Evolutionary conservation across 768 basidiomycete genomes (phyloP).

Genomic region (Albatrellus ellisii): DNA sequence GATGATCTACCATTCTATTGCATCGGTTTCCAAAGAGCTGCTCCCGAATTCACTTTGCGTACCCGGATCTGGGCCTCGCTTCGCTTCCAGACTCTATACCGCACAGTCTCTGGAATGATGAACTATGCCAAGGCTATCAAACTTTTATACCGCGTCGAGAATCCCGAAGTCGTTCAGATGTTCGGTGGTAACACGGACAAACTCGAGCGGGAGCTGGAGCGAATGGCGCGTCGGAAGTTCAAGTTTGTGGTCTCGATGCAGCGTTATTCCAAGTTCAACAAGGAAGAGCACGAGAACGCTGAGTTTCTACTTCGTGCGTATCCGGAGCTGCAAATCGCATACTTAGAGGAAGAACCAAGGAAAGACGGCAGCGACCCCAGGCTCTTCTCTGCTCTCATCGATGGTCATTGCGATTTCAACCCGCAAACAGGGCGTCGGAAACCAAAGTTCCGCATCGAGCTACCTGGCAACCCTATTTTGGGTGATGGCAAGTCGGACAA

Average conservation of each 20-base stretch:
- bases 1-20: constrained; percentile 97
- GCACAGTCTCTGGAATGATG: constrained; percentile 99
- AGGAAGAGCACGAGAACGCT: constrained; percentile 98
- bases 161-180: constrained; percentile 95
- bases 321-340: constrained; percentile 97
- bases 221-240: constrained; percentile 97
- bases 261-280: constrained; percentile 98
- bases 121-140: constrained; percentile 99
- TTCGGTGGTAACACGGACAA: constrained; percentile 97
- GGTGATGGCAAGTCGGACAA: constrained; percentile 99
- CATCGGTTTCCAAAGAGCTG: constrained; percentile 97
- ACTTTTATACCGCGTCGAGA: constrained; percentile 96
- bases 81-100: constrained; percentile 95
- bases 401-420: constrained; percentile 94
- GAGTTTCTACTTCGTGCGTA: constrained; percentile 97
- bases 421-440: constrained; percentile 78
- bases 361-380: constrained; percentile 94
- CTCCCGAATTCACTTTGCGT: constrained; percentile 95
- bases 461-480: constrained; percentile 97
- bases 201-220: constrained; percentile 90
- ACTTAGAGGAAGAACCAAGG: constrained; percentile 90
- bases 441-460: constrained; percentile 97
- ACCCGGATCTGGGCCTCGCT: constrained; percentile 99
- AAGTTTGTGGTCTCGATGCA: constrained; percentile 99
- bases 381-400: constrained; percentile 92